A percentile compares a stretch with the other conserved stretches of the same genome.
These are phyloP conservation scores for Aegilops bicornis DNA, from an alignment of 176 grass and related monocot genomes.

Conservation along the genomic window DNA sequence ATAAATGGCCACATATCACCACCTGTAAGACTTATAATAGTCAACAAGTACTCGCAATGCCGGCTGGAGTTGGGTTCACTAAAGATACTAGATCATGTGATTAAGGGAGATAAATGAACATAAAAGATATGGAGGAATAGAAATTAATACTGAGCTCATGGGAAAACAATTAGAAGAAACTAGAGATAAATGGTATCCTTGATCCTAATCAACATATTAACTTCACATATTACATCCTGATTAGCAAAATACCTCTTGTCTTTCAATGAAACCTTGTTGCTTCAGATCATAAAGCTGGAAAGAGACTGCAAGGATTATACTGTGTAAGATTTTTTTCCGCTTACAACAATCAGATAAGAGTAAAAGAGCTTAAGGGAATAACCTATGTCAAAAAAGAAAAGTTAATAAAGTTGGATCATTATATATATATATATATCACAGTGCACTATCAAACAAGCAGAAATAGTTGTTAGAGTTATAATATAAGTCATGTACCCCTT, in stretches of 20 bases:
- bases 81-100: not conserved
- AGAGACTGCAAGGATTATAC: constrained; percentile 62
- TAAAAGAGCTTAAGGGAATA: not conserved
- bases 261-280: constrained; percentile 97
- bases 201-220: constrained; percentile 20
- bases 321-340: not conserved
- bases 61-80: not conserved
- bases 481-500: too few relatives aligned
- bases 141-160: too few relatives aligned
- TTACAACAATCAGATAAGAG: constrained; percentile 1
- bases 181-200: not conserved
- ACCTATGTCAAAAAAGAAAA: not conserved
- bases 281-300: constrained; percentile 98
- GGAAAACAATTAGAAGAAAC: not conserved
- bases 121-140: not conserved
- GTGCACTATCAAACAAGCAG: not conserved
- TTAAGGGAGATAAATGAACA: not conserved
- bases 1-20: not conserved
- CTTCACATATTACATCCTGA: not conserved
- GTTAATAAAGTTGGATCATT: not conserved
- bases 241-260: constrained; percentile 74
- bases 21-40: not conserved
- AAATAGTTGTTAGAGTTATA: too few relatives aligned
- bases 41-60: not conserved
- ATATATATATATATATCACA: not conserved